These are phyloP conservation scores for Evernia prunastri DNA, from an alignment of 495 filamentous ascomycete genomes.

Conservation along the genomic window DNA sequence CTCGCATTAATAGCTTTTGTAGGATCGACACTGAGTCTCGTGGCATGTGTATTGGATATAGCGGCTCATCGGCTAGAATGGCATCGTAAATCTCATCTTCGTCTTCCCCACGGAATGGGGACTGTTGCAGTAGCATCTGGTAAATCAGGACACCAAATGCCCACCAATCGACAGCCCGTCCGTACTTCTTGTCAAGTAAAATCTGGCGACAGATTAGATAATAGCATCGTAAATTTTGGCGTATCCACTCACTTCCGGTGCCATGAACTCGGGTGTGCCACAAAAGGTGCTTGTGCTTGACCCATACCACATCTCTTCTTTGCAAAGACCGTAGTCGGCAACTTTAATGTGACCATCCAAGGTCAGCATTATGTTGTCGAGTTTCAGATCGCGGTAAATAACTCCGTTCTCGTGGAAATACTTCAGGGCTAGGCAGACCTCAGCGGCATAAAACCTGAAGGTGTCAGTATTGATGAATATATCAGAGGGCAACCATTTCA, in stretches of 20 bases:
- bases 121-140: constrained; percentile 98
- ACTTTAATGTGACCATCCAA: constrained; percentile 98
- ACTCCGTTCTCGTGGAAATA: constrained; percentile 99
- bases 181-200: constrained; percentile 96
- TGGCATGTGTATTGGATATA: constrained; percentile 99
- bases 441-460: constrained; percentile 90
- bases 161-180: constrained; percentile 99
- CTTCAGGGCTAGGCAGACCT: constrained; percentile 94
- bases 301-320: constrained; percentile 99
- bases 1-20: constrained; percentile 93
- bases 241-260: constrained; percentile 69
- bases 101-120: constrained; percentile 97
- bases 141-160: constrained; percentile 99
- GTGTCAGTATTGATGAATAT: constrained; percentile 3
- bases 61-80: constrained; percentile 92
- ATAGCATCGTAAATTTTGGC: not conserved
- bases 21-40: constrained; percentile 95
- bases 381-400: constrained; percentile 98
- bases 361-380: constrained; percentile 95
- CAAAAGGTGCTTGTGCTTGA: constrained; percentile 97
- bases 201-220: constrained; percentile 51
- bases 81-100: constrained; percentile 99
- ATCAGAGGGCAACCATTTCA: constrained; percentile 25
- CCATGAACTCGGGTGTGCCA: constrained; percentile 99
- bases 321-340: constrained; percentile 97